A percentile compares a stretch with the other conserved stretches of the same genome.
phyloP scores from a whole-genome alignment of 164 flowering plant genomes.

The Tetrastigma voinierianum region DNA sequence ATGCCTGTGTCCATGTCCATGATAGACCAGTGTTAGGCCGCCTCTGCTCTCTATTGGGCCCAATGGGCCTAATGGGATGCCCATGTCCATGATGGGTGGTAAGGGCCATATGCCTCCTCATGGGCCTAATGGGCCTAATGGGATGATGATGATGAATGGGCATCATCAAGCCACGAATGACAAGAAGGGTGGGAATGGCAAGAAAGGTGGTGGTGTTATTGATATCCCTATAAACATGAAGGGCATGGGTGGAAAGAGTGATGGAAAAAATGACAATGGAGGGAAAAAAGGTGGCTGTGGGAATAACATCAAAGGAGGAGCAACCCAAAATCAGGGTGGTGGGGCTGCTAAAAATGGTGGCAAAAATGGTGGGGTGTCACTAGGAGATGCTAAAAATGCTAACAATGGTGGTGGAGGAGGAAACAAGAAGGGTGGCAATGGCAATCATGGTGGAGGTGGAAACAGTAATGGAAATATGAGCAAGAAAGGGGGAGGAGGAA shows the following conservation, averaged over 20 bases:
- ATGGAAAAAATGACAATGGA: constrained; percentile 21
- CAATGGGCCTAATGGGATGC: too few relatives aligned
- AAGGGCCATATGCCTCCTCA: constrained; percentile 17
- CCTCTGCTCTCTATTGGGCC: too few relatives aligned
- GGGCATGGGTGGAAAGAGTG: constrained; percentile 28
- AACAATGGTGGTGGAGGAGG: constrained; percentile 12
- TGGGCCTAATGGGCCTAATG: constrained; percentile 14
- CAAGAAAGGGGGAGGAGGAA: constrained; percentile 10
- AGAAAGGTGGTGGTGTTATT: constrained; percentile 25
- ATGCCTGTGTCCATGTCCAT: constrained; percentile 24
- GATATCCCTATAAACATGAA: constrained; percentile 30
- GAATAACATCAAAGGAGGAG: constrained; percentile 24
- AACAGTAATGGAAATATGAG: constrained; percentile 17
- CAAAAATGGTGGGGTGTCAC: constrained; percentile 5
- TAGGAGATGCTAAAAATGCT: constrained; percentile 7
- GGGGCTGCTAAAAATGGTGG: constrained; percentile 20
- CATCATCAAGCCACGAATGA: constrained; percentile 7
- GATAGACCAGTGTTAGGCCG: too few relatives aligned
- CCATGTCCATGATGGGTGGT: constrained; percentile 16
- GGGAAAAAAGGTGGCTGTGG: constrained; percentile 23
- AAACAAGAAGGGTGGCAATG: constrained; percentile 18
- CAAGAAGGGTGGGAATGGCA: constrained; percentile 16
- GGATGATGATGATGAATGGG: constrained; percentile 16
- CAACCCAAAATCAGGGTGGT: constrained; percentile 16
- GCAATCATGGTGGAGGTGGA: constrained; percentile 7